Percentiles rank a stretch among this genome's conserved stretches.
Evolutionary conservation across 2,329 filamentous ascomycete species (phyloP).

Genomic region (Neonectria hederae): DNA sequence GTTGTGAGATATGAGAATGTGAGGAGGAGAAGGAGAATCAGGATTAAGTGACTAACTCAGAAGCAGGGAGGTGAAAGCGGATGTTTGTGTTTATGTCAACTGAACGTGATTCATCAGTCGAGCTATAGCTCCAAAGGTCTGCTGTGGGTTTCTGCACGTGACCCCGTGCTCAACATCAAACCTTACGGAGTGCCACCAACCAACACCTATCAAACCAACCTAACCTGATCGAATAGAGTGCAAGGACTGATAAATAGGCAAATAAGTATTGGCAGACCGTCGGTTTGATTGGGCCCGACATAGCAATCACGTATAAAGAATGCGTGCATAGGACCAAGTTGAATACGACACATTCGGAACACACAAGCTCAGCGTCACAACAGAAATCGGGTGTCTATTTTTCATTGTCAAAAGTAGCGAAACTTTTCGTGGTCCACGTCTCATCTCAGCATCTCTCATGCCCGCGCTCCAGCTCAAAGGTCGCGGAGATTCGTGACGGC

Average conservation of each 20-base stretch:
- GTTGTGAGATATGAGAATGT: not conserved
- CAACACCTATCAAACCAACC: not conserved
- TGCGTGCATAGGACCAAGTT: not conserved
- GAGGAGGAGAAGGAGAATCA: too few relatives aligned
- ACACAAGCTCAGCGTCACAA: conserved; percentile 1
- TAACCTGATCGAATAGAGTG: not conserved
- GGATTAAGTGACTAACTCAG: not conserved
- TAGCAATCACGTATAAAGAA: not conserved
- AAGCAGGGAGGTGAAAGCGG: not conserved
- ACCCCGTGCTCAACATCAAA: not conserved
- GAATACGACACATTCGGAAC: not conserved
- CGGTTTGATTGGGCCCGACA: not conserved
- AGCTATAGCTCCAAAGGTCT: not conserved
- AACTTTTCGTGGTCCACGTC: conserved; percentile 38
- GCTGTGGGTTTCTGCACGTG: not conserved
- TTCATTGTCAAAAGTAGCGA: conserved; percentile 36
- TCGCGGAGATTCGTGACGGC: not conserved
- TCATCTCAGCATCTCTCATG: conserved; percentile 23
- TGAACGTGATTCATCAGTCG: not conserved
- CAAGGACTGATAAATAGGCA: not conserved
- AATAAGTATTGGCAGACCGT: not conserved
- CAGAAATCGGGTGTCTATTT: conserved; percentile 31
- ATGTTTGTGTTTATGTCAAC: not conserved
- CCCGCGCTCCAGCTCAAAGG: conserved; percentile 13
- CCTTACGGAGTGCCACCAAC: not conserved